phyloP scores from a whole-genome alignment of 352 stramenopile species.

The Globisporangium alternatum region DNA sequence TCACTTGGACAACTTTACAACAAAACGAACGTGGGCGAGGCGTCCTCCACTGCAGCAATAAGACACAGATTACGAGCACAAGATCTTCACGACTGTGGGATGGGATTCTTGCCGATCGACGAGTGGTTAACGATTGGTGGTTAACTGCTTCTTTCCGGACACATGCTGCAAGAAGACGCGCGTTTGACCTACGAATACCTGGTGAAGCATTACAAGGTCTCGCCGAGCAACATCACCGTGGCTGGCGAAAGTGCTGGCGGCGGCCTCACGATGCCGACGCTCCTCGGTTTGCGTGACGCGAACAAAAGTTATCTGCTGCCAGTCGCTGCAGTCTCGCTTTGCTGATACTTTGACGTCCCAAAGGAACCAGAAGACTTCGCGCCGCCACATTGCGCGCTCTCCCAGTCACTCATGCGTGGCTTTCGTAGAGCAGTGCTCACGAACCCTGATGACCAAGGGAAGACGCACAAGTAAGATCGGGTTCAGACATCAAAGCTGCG shows the following conservation, averaged over 20 bases:
- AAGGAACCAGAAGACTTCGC: conserved; percentile 10
- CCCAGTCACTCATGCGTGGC: conserved; percentile 14
- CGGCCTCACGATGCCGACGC: conserved; percentile 34
- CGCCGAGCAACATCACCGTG: conserved; percentile 31
- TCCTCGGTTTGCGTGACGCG: conserved; percentile 30
- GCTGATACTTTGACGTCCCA: conserved; percentile 39
- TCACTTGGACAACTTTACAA: too few species aligned
- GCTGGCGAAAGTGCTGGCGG: conserved; percentile 38
- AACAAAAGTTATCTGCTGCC: conserved; percentile 21
- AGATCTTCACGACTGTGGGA: too few species aligned
- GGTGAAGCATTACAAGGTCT: conserved; percentile 25
- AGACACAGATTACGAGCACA: too few species aligned
- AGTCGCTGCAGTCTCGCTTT: conserved; percentile 27
- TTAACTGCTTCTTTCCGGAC: too few species aligned
- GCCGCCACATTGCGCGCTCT: conserved; percentile 27
- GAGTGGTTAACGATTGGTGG: too few species aligned
- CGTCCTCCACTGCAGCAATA: too few species aligned
- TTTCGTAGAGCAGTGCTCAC: neutral
- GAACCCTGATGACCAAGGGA: neutral
- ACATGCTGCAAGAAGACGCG: conserved; percentile 27
- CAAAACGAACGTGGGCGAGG: too few species aligned
- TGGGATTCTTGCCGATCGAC: too few species aligned
- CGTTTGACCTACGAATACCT: conserved; percentile 39
- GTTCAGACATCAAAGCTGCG: too few species aligned
- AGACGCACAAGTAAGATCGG: neutral